These are phyloP conservation scores for Amanita polypyramis DNA, from an alignment of 768 basidiomycete genomes.

Conservation along the genomic window DNA sequence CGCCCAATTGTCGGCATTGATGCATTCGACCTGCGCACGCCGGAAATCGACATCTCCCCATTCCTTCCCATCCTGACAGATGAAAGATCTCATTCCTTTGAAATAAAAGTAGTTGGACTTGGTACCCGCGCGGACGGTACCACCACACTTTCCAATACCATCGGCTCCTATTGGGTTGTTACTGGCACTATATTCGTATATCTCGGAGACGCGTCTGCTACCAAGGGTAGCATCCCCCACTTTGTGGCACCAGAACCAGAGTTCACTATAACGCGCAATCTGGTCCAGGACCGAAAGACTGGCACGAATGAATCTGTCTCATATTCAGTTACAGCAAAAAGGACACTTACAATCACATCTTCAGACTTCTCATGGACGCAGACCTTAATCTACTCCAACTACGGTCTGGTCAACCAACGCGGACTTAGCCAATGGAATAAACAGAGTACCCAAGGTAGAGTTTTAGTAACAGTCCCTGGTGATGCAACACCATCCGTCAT, in stretches of 20 bases:
- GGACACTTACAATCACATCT: not conserved
- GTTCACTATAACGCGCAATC: not conserved
- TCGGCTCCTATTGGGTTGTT: constrained; percentile 1
- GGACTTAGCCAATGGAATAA: constrained; percentile 3
- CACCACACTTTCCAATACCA: not conserved
- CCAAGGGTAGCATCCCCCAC: not conserved
- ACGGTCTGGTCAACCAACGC: not conserved
- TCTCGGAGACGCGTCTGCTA: not conserved
- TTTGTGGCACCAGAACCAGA: not conserved
- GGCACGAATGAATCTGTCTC: constrained; percentile 1
- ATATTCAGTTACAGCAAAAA: constrained; percentile 1
- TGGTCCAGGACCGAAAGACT: not conserved
- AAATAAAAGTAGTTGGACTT: constrained; percentile 43
- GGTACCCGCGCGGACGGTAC: not conserved
- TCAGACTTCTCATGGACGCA: not conserved
- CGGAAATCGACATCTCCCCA: constrained; percentile 2
- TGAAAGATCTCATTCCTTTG: constrained; percentile 57
- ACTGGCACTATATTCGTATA: constrained; percentile 3
- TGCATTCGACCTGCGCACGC: constrained; percentile 4
- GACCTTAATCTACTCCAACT: not conserved
- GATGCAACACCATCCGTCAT: not conserved
- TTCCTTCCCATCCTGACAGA: constrained; percentile 26
- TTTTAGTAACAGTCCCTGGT: not conserved
- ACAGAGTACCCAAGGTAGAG: not conserved
- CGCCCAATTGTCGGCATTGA: constrained; percentile 3